Evolutionary conservation across 768 basidiomycete genomes (phyloP).

Genomic region (Wakefieldia striispora): DNA sequence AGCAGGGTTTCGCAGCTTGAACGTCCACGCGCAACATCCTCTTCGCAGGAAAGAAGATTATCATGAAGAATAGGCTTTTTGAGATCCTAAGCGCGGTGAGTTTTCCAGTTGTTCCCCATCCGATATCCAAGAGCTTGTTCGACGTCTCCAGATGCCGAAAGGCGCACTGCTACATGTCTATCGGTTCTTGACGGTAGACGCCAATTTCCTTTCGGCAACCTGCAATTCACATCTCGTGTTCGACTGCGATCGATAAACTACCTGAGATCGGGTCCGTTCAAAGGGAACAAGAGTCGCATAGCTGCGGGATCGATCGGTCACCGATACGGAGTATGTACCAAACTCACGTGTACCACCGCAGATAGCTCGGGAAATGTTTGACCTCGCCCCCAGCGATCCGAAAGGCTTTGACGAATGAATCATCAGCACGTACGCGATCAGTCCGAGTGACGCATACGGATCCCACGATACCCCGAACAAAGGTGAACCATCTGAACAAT

Average conservation of each 20-base stretch:
- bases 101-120: neutral
- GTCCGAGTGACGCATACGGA: slow-evolving; percentile 44
- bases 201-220: slow-evolving; percentile 33
- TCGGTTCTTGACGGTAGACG: slow-evolving; percentile 41
- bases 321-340: slow-evolving; percentile 26
- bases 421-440: slow-evolving; percentile 36
- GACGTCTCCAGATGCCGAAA: slow-evolving; percentile 41
- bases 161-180: slow-evolving; percentile 46
- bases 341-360: slow-evolving; percentile 36
- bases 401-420: slow-evolving; percentile 45
- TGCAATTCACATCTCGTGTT: slow-evolving; percentile 37
- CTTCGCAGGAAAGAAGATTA: slow-evolving; percentile 31
- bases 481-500: slow-evolving; percentile 27
- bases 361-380: slow-evolving; percentile 36
- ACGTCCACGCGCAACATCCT: neutral
- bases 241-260: slow-evolving; percentile 20
- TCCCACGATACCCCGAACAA: slow-evolving; percentile 41
- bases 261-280: slow-evolving; percentile 40
- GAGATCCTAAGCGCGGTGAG: slow-evolving; percentile 37
- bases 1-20: slow-evolving; percentile 12
- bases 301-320: slow-evolving; percentile 30
- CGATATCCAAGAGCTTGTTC: neutral
- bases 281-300: slow-evolving; percentile 15
- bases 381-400: slow-evolving; percentile 35
- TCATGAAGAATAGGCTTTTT: slow-evolving; percentile 39